Base-by-base conservation (phyloP, 2,329 filamentous ascomycete genomes). In the Hymenoscyphus fructigenus region DNA sequence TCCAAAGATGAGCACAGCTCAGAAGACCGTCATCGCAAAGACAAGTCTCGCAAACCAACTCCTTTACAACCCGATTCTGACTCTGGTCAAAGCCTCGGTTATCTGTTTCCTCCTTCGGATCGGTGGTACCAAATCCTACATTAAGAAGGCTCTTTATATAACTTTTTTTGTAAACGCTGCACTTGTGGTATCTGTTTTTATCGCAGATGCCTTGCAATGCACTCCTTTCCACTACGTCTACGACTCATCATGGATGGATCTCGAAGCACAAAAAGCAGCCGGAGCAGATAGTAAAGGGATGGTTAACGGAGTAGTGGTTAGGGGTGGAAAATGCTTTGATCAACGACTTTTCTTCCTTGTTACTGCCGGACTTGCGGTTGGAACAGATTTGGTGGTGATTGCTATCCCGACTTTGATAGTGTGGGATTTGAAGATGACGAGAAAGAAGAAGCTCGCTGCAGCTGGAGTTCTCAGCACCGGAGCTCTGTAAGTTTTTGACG, bases 311-410 rank as follows among this genome's bases (percentile, higher is more conserved):
- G n/a, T 20, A 10, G 4, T 53, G 9, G n/a, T 53, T 20, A 53
- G 23, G 47, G 47, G 47, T n/a, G 65, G 70, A 1, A 77, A 77
- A 34, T 90, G 88, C 73, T 85, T 82, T 61, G 83, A 89, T 71
- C 85, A 88, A 57, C 80, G 88, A 64, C 87, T 85, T 1, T 81
- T 90, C 34, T 89, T 89, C 70, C 83, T 89, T 7, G 85, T 86
- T 5, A 89, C 87, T 1, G 85, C 88, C 0, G 86, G 86, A 0
- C 81, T 89, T 62, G 90, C 90, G 75, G 87, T 91, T 68, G 84
- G 88, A 61, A 89, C 88, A n/a, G 88, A 91, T 68, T 76, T 90
- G 44, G 84, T 85, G 34, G 84, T 90, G 34, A 77, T 91, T 14
- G 84, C 88, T 59, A 78, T 90, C 9, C 88, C 87, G 0, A 85